Conservation (phyloP, 2,329 filamentous ascomycete species). For the Trichoderma gracile region DNA sequence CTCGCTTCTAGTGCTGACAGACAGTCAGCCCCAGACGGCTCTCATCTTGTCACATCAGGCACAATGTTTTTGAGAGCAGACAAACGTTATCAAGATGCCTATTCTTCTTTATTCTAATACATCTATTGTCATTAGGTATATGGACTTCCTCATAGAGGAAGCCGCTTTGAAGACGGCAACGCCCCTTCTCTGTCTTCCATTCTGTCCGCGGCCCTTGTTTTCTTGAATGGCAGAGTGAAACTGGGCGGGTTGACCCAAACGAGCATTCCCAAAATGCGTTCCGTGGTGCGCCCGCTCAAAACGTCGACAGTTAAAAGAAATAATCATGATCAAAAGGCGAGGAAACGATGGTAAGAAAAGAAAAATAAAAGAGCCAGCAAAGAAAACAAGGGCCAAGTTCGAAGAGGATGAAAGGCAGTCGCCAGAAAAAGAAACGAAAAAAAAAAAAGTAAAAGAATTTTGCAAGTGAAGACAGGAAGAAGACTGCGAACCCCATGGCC, state of each 20-base stretch:
- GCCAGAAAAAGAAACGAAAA: not conserved
- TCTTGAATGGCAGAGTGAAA: not conserved
- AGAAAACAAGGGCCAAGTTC: not conserved
- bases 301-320: constrained; percentile 3
- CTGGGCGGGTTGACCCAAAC: not conserved
- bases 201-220: constrained; percentile 4
- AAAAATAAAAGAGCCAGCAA: not conserved
- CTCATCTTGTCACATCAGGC: not conserved
- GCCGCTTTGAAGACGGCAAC: not conserved
- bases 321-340: not conserved
- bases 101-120: constrained; percentile 11
- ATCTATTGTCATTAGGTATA: constrained; percentile 25
- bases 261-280: constrained; percentile 17
- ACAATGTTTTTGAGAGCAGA: not conserved
- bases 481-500: constrained; percentile 13
- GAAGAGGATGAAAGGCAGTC: constrained; percentile 17
- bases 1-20: not conserved
- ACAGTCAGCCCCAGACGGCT: no score
- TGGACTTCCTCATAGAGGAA: constrained; percentile 7
- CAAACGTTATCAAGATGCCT: not conserved
- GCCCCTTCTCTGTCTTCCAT: not conserved
- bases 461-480: not conserved
- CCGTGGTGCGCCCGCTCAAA: constrained; percentile 13
- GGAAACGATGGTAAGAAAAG: constrained; percentile 4
- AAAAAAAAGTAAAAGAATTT: constrained; percentile 16